Percentiles rank a stretch among this genome's conserved stretches.
phyloP scores from a whole-genome alignment of 2,329 filamentous ascomycete genomes.

The Penicillium sp. region DNA sequence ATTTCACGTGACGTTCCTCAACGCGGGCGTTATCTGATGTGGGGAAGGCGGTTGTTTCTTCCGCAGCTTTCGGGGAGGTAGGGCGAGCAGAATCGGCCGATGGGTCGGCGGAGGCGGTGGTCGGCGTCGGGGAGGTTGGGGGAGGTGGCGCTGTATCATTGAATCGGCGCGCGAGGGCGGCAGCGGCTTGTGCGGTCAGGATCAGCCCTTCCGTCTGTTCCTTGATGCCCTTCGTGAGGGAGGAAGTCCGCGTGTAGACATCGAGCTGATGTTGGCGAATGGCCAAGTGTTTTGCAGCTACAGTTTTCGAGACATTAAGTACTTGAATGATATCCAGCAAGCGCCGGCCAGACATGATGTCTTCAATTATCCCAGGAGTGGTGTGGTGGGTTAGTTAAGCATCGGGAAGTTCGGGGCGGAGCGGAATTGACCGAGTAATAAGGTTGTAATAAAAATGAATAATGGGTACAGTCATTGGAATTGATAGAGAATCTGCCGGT shows the following conservation, averaged over 20 bases:
- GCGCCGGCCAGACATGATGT: constrained; percentile 58
- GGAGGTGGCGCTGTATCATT: constrained; percentile 46
- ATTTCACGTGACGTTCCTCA: constrained; percentile 51
- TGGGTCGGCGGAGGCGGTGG: constrained; percentile 26
- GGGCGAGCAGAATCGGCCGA: constrained; percentile 23
- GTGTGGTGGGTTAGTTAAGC: not conserved
- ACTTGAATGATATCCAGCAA: constrained; percentile 70
- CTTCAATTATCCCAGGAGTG: not conserved
- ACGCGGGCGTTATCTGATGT: constrained; percentile 47
- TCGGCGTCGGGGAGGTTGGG: constrained; percentile 13
- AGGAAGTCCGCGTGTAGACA: constrained; percentile 63
- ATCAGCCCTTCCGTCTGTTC: constrained; percentile 62
- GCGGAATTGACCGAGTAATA: constrained; percentile 11
- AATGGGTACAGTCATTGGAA: constrained; percentile 3
- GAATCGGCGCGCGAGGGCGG: constrained; percentile 58
- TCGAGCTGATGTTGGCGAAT: constrained; percentile 63
- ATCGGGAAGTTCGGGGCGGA: constrained; percentile 16
- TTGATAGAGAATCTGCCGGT: constrained; percentile 23
- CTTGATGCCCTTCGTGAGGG: constrained; percentile 62
- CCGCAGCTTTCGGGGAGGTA: constrained; percentile 12
- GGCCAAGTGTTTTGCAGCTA: constrained; percentile 63
- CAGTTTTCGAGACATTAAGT: constrained; percentile 66
- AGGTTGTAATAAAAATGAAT: constrained; percentile 14
- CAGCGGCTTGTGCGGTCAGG: constrained; percentile 60
- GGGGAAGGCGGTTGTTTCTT: constrained; percentile 17